Evolutionary conservation across 108 stramenopile species (phyloP).

Genomic region (Skeletonema potamos): DNA sequence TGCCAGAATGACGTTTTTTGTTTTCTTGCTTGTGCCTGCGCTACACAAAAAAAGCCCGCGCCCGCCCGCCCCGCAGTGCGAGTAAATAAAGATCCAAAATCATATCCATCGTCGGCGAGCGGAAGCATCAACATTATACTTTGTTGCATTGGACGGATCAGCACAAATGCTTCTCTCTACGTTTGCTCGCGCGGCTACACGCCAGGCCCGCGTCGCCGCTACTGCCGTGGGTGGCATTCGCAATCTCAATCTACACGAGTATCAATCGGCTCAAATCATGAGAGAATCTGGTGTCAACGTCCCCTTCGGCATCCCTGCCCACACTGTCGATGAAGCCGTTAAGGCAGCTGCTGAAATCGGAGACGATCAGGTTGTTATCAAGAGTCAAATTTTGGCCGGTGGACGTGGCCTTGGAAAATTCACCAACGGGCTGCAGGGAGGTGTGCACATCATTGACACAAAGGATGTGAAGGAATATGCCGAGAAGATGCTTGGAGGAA

Average conservation of each 20-base stretch:
- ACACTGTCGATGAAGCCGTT: slow-evolving; percentile 36
- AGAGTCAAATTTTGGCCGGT: slow-evolving; percentile 73
- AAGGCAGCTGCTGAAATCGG: slow-evolving; percentile 34
- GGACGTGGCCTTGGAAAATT: slow-evolving; percentile 71
- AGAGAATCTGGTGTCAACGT: slow-evolving; percentile 57
- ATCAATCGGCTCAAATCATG: slow-evolving; percentile 71
- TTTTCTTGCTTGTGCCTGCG: too few relatives aligned
- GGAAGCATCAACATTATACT: too few relatives aligned
- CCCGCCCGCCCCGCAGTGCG: too few relatives aligned
- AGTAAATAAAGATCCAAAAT: too few relatives aligned
- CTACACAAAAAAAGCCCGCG: too few relatives aligned
- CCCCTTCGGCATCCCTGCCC: slow-evolving; percentile 45
- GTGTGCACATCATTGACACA: slow-evolving; percentile 64
- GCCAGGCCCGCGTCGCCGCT: background rate
- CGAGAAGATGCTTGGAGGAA: slow-evolving; percentile 59
- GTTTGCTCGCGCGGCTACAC: slow-evolving; percentile 1
- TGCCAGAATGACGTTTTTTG: background rate
- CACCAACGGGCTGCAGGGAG: slow-evolving; percentile 70
- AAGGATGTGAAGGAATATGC: slow-evolving; percentile 50
- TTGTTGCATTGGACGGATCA: too few relatives aligned
- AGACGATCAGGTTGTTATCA: slow-evolving; percentile 59
- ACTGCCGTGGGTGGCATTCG: slow-evolving; percentile 23
- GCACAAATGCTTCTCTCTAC: background rate
- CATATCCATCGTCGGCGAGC: too few relatives aligned
- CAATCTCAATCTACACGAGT: slow-evolving; percentile 78